phyloP scores from a whole-genome alignment of 441 rosid species.

The Breynia disticha region DNA sequence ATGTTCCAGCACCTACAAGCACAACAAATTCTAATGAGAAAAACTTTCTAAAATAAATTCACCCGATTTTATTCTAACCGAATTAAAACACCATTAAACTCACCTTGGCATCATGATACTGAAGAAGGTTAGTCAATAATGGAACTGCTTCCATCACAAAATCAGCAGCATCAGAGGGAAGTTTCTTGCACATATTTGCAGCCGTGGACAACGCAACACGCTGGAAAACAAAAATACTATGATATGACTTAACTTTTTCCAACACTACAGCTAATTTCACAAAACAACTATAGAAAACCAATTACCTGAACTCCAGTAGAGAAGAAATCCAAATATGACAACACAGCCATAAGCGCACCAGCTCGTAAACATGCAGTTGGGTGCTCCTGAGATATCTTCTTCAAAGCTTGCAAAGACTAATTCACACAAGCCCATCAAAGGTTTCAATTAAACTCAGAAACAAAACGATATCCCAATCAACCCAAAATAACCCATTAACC shows the following conservation, averaged over 20 bases:
- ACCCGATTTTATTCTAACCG: background rate
- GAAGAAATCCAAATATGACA: slow-evolving; percentile 95
- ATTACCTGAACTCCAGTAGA: slow-evolving; percentile 97
- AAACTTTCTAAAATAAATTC: background rate
- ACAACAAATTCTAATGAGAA: slow-evolving; percentile 12
- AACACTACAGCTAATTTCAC: background rate
- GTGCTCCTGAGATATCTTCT: slow-evolving; percentile 99
- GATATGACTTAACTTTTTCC: slow-evolving; percentile 6
- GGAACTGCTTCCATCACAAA: slow-evolving; percentile 99
- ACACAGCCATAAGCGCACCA: slow-evolving; percentile 99
- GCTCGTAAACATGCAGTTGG: slow-evolving; percentile 98
- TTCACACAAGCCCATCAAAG: background rate
- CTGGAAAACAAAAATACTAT: slow-evolving; percentile 27
- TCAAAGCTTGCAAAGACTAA: slow-evolving; percentile 95
- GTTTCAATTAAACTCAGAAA: no score
- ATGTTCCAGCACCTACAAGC: slow-evolving; percentile 84
- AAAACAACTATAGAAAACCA: background rate
- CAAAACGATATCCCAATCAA: no score
- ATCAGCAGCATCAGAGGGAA: slow-evolving; percentile 98
- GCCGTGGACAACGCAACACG: slow-evolving; percentile 97
- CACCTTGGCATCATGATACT: slow-evolving; percentile 95
- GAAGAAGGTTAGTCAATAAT: slow-evolving; percentile 88
- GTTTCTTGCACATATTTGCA: slow-evolving; percentile 99
- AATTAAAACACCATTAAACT: background rate
- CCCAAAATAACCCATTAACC: no score